Percentiles rank a stretch among this genome's conserved stretches.
phyloP scores from a whole-genome alignment of 1,139 yeast species.

The Candida glucosophila region DNA sequence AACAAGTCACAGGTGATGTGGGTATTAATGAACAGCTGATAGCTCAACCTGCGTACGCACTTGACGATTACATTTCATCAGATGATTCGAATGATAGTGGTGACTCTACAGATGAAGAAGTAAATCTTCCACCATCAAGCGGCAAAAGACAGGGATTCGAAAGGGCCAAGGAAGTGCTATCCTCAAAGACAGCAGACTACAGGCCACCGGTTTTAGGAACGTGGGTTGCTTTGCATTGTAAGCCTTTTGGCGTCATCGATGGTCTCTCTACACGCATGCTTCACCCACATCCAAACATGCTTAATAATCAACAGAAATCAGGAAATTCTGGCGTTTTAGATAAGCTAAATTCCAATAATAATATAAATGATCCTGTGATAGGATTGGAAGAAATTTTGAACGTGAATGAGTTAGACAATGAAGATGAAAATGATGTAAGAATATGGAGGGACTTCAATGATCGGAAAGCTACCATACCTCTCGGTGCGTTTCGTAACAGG shows the following conservation, averaged over 20 bases:
- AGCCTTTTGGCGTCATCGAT: constrained; percentile 90
- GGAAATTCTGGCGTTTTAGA: constrained; percentile 13
- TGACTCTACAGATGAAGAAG: constrained; percentile 90
- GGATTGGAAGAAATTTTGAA: constrained; percentile 81
- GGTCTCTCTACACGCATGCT: constrained; percentile 84
- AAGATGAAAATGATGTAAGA: constrained; percentile 47
- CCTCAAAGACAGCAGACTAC: constrained; percentile 75
- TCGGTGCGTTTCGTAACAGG: constrained; percentile 84
- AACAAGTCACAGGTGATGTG: background rate
- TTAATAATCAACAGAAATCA: constrained; percentile 3
- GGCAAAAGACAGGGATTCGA: constrained; percentile 55
- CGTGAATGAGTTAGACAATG: constrained; percentile 82
- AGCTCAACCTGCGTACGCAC: background rate
- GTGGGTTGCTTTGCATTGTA: constrained; percentile 72
- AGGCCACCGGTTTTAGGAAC: constrained; percentile 90
- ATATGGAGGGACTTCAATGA: constrained; percentile 47
- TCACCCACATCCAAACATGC: constrained; percentile 1
- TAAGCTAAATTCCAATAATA: constrained; percentile 10
- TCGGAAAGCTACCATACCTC: constrained; percentile 55
- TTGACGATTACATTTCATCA: constrained; percentile 6
- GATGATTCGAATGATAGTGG: constrained; percentile 43
- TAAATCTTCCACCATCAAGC: constrained; percentile 51
- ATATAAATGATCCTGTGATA: constrained; percentile 48
- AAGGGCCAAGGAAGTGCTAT: constrained; percentile 80
- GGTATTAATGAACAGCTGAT: background rate